phyloP scores from a whole-genome alignment of 257 asterid genomes.

The Plantago ovata region DNA sequence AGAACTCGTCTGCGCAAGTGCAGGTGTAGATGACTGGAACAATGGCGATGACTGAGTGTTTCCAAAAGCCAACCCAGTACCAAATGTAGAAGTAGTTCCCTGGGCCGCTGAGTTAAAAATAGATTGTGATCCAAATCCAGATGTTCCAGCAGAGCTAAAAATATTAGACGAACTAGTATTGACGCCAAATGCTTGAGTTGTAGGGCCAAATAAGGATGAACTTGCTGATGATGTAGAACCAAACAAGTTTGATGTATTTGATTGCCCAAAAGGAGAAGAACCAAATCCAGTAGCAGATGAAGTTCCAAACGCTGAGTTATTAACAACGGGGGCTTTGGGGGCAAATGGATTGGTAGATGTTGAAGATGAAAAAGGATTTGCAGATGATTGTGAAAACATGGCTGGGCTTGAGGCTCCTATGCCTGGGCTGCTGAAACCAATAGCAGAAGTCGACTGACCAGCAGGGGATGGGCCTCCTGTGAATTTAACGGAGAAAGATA shows the following conservation, averaged over 20 bases:
- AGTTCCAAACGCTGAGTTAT: slow-evolving; percentile 63
- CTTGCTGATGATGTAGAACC: slow-evolving; percentile 57
- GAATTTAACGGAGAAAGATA: slow-evolving; percentile 14
- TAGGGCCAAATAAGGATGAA: slow-evolving; percentile 57
- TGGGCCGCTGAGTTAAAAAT: slow-evolving; percentile 69
- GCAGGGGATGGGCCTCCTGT: slow-evolving; percentile 91
- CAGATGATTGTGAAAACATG: slow-evolving; percentile 69
- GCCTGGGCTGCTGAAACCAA: slow-evolving; percentile 53
- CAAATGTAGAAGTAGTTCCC: slow-evolving; percentile 57
- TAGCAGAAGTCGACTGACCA: slow-evolving; percentile 55
- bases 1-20: slow-evolving; percentile 54
- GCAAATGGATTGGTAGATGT: slow-evolving; percentile 79
- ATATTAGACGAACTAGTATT: slow-evolving; percentile 52
- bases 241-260: slow-evolving; percentile 56
- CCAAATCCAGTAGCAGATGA: slow-evolving; percentile 64
- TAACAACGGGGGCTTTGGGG: slow-evolving; percentile 56
- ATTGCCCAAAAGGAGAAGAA: slow-evolving; percentile 62
- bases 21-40: slow-evolving; percentile 73
- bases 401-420: slow-evolving; percentile 60
- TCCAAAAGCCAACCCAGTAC: slow-evolving; percentile 53
- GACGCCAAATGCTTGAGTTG: slow-evolving; percentile 56
- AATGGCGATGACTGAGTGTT: slow-evolving; percentile 78
- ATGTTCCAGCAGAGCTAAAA: slow-evolving; percentile 56
- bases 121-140: slow-evolving; percentile 71
- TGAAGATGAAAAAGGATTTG: slow-evolving; percentile 79